Base-by-base conservation (phyloP, 768 basidiomycete species). In the Podaxis sp. region DNA sequence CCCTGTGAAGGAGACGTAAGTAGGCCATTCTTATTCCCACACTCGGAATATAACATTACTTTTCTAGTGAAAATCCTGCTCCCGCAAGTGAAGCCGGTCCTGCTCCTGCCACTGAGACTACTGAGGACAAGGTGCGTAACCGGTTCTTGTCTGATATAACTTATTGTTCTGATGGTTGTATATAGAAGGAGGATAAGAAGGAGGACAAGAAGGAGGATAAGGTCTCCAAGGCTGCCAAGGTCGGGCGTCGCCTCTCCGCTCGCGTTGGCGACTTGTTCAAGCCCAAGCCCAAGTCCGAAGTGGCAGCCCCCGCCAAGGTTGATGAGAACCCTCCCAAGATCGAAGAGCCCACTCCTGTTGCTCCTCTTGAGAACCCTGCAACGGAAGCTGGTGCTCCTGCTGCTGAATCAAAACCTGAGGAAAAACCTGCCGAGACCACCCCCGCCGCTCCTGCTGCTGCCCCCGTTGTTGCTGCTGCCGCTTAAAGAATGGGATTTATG, bases 281-380 rank as follows among this genome's bases (percentile, higher is more conserved):
- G 81, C 52, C 81, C 58, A 90, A 82, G 78, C 77, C 80, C 70
- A 90, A 85, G 76, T 66, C 75, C 13, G 88, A 90, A 69, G 82
- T 85, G 37, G 69, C 80, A 10, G 70, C 86, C 5, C 85, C 92
- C 59, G 80, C 91, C 50, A 94, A 93, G 81, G 90, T 94, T 60
- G 89, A 93, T 64, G 91, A 93, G 79, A 81, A 91, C 72, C 91
- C 93, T 40, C 93, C 93, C 65, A 86, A 87, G 80, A 90, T 95
- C 66, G 93, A 93, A 53, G 86, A 91, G 76, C 91, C 90, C 52
- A 68, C 82, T 32, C 89, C 89, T 10, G 84, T 94, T 64, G 91
- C 90, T 57, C 93, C 93, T 61, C 79, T 95, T 65, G 91, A 93
- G 78, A 83, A 90, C 72, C 87, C 90, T 38, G 87, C 86, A 18